These are phyloP conservation scores for Paradendryphiella salina DNA, from an alignment of 2,329 filamentous ascomycete species.

Conservation along the genomic window DNA sequence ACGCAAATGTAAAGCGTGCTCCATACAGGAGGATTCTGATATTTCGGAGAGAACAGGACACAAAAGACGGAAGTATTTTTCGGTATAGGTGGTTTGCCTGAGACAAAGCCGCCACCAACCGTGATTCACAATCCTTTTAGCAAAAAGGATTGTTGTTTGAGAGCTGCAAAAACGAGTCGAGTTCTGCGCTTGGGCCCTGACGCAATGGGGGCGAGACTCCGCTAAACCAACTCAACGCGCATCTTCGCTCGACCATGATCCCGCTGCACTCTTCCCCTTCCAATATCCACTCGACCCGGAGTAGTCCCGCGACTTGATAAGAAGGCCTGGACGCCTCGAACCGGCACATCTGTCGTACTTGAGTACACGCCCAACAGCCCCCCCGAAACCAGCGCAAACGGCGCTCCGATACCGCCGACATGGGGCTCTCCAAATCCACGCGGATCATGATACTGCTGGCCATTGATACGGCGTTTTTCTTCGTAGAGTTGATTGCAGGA, in stretches of 20 bases:
- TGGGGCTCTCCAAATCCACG: conserved; percentile 90
- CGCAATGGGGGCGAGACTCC: conserved; percentile 2
- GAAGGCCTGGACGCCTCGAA: not conserved
- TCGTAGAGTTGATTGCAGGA: conserved; percentile 80
- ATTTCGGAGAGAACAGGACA: not conserved
- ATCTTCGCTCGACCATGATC: conserved; percentile 1
- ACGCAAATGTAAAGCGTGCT: not conserved
- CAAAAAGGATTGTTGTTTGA: not conserved
- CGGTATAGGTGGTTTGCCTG: not conserved
- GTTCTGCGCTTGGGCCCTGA: conserved; percentile 3
- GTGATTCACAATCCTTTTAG: not conserved
- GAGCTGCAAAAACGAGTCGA: no score
- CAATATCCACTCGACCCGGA: not conserved
- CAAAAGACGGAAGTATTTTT: not conserved
- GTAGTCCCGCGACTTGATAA: not conserved
- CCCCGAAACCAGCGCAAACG: not conserved
- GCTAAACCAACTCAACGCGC: conserved; percentile 3
- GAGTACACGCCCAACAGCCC: not conserved
- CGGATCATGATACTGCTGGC: conserved; percentile 90
- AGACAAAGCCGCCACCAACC: not conserved
- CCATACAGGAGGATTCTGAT: not conserved
- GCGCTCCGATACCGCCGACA: conserved; percentile 46
- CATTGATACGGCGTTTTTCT: conserved; percentile 88
- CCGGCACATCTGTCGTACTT: not conserved
- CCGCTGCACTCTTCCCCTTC: not conserved